Percentiles rank a stretch among this genome's conserved stretches.
phyloP scores from a whole-genome alignment of 176 grass and related monocot genomes.

The Musa beccarii region DNA sequence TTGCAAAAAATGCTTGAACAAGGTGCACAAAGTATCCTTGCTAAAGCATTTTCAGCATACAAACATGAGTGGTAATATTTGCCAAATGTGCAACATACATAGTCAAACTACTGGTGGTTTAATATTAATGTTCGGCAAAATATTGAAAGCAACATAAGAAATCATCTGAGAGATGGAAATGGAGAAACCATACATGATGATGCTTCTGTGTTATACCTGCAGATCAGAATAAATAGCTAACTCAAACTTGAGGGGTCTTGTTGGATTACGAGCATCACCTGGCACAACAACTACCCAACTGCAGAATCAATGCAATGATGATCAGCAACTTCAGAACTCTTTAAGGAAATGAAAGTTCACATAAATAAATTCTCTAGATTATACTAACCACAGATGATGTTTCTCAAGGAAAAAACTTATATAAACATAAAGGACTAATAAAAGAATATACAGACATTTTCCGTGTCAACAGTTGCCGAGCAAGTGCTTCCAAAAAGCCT shows the following conservation, averaged over 20 bases:
- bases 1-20: too few species aligned
- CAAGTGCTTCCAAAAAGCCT: conserved; percentile 79
- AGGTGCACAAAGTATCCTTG: too few species aligned
- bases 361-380: conserved; percentile 16
- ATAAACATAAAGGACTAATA: not conserved
- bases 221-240: conserved; percentile 76
- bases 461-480: conserved; percentile 65
- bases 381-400: not conserved
- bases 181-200: not conserved
- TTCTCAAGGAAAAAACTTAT: not conserved
- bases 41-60: too few species aligned
- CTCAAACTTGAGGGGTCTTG: conserved; percentile 58
- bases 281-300: conserved; percentile 92
- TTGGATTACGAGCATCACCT: conserved; percentile 34
- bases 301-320: conserved; percentile 16
- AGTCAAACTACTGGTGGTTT: not conserved
- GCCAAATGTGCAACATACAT: not conserved
- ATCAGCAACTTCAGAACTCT: not conserved
- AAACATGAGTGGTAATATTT: not conserved
- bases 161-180: not conserved
- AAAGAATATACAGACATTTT: conserved; percentile 46
- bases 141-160: not conserved
- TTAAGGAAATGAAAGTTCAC: conserved; percentile 6
- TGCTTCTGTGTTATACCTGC: conserved; percentile 28
- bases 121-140: not conserved